Conservation (phyloP, 2,329 filamentous ascomycete genomes). For the Alternaria novae-zelandiae region DNA sequence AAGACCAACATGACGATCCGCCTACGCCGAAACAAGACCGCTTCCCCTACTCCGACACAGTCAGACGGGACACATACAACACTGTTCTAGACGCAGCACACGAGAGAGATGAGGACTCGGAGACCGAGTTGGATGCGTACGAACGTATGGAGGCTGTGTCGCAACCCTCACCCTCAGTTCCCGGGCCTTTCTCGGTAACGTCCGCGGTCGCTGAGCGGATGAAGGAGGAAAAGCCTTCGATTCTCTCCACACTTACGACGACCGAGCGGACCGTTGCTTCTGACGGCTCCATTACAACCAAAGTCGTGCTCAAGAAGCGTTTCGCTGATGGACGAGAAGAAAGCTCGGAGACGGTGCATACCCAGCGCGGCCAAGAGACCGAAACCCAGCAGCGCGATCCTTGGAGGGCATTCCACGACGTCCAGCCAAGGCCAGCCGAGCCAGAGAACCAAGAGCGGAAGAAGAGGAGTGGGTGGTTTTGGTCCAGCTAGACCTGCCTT, state of each 20-base stretch:
- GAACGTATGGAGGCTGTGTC: constrained; percentile 49
- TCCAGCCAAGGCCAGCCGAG: constrained; percentile 8
- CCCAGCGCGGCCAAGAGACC: constrained; percentile 36
- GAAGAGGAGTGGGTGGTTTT: constrained; percentile 42
- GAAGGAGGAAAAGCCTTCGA: constrained; percentile 27
- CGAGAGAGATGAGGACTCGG: constrained; percentile 5
- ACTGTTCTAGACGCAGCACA: background rate
- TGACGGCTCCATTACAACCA: constrained; percentile 65
- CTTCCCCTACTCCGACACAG: background rate
- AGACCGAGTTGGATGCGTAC: constrained; percentile 62
- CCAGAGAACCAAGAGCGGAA: constrained; percentile 9
- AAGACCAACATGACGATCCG: constrained; percentile 44
- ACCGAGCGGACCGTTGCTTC: constrained; percentile 62
- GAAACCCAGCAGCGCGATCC: constrained; percentile 9
- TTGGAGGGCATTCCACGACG: constrained; percentile 19
- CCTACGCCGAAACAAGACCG: constrained; percentile 34
- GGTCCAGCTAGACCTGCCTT: constrained; percentile 25
- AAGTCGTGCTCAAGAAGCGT: constrained; percentile 62
- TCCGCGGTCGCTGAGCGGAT: constrained; percentile 14
- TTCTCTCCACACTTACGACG: constrained; percentile 64
- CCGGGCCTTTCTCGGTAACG: constrained; percentile 10
- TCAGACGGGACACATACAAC: background rate
- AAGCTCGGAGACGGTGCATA: constrained; percentile 62
- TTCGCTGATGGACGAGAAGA: constrained; percentile 68
- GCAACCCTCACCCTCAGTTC: background rate